Evolutionary conservation across 2,329 filamentous ascomycete species (phyloP).

Genomic region (Samsoniella hepiali): DNA sequence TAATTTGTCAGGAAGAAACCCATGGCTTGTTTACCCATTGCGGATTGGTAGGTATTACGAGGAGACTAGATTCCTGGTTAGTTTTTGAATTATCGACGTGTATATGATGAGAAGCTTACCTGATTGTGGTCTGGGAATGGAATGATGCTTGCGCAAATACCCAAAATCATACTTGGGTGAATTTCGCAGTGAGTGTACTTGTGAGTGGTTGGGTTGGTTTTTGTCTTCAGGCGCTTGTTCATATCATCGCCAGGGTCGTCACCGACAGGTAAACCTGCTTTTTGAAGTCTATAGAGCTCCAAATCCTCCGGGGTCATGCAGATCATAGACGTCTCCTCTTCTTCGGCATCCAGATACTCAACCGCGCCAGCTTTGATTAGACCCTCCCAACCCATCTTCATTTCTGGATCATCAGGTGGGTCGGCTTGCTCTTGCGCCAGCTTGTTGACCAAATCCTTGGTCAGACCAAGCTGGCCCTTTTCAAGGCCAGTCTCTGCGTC

Average conservation of each 20-base stretch:
- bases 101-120: constrained; percentile 41
- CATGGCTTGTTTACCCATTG: constrained; percentile 99
- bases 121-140: constrained; percentile 99
- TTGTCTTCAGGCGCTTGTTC: constrained; percentile 83
- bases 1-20: constrained; percentile 98
- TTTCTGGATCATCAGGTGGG: constrained; percentile 54
- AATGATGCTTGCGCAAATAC: constrained; percentile 98
- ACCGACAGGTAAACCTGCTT: constrained; percentile 60
- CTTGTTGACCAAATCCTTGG: constrained; percentile 73
- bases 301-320: constrained; percentile 97
- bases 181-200: constrained; percentile 99
- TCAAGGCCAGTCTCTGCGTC: constrained; percentile 58
- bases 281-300: constrained; percentile 69
- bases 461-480: constrained; percentile 74
- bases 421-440: constrained; percentile 72
- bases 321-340: constrained; percentile 98
- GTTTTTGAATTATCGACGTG: constrained; percentile 30
- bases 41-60: constrained; percentile 98
- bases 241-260: constrained; percentile 65
- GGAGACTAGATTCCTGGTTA: constrained; percentile 61
- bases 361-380: constrained; percentile 81
- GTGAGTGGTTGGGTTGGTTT: constrained; percentile 81
- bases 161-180: constrained; percentile 97
- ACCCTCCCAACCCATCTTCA: constrained; percentile 83
- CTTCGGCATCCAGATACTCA: constrained; percentile 95